Evolutionary conservation across 768 basidiomycete genomes (phyloP).

Genomic region (Trametes coccinea): DNA sequence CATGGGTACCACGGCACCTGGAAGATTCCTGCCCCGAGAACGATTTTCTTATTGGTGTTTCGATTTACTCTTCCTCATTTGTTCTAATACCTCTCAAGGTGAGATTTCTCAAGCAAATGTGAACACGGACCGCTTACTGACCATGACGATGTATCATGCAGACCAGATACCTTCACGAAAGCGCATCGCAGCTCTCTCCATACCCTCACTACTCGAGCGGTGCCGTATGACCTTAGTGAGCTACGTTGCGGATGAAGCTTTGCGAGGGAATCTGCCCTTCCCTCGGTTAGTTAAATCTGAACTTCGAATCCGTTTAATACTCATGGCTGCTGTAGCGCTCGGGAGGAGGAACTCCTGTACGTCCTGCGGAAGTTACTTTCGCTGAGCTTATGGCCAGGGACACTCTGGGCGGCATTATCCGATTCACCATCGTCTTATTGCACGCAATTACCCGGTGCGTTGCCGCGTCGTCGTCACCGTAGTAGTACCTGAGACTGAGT

Average conservation of each 20-base stretch:
- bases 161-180: constrained; percentile 61
- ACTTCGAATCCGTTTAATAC: background rate
- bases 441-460: constrained; percentile 58
- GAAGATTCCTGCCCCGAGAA: constrained; percentile 65
- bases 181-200: constrained; percentile 69
- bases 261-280: constrained; percentile 89
- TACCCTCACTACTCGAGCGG: constrained; percentile 76
- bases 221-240: constrained; percentile 65
- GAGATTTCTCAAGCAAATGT: constrained; percentile 10
- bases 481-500: background rate
- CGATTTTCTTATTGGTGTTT: constrained; percentile 94
- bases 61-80: constrained; percentile 81
- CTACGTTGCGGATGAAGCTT: constrained; percentile 81
- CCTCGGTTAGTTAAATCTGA: constrained; percentile 54
- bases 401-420: constrained; percentile 74
- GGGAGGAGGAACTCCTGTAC: constrained; percentile 90
- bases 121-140: background rate
- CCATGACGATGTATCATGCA: constrained; percentile 30
- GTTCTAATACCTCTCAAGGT: constrained; percentile 68
- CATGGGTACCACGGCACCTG: constrained; percentile 62
- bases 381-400: constrained; percentile 72
- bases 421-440: constrained; percentile 60
- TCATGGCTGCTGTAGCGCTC: constrained; percentile 48
- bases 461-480: too few species aligned
- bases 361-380: constrained; percentile 75